Base-by-base conservation (phyloP, 305 asterid genomes). In the Coffea humblotiana region DNA sequence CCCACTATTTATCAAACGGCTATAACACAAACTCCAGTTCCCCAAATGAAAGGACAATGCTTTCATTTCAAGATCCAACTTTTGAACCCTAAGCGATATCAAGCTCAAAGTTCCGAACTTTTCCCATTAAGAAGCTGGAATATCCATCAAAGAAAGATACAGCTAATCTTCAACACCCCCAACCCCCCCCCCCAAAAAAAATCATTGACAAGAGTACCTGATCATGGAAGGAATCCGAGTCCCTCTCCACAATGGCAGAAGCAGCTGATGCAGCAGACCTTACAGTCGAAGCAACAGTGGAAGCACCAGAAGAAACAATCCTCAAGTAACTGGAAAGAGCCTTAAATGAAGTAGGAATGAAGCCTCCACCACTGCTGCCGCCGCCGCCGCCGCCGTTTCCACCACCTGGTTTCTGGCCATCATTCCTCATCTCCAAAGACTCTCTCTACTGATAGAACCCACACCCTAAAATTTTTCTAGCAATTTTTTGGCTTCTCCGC, bases 201-300 rank as follows among this genome's bases (percentile, higher is more conserved):
- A 35, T 71, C 13, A 52, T 48, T 21, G 21, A 19, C n/a, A 54
- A 27, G 63, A 13, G 72, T 64, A 96, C 99, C 97, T 90, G 97
- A 85, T 91, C 90, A 83, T 85, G 88, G 84, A 43, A 85, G 35
- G 90, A 80, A 29, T 94, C 93, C 10, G 70, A 82, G 23, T 94
- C 98, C 89, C 92, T 91, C 70, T 95, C 99, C 85, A 88, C 94
- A 63, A 89, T 85, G 40, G 94, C 91, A 1, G 97, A 90, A 82
- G 98, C 98, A 43, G 97, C 97, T 7, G 94, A 90, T 11, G 98
- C 98, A 52, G 96, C 98, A 75, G 98, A 95, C 90, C 90, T 89
- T 64, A 94, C 93, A 0, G 92, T 87, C 49, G 97, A 93, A 18
- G 99, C 98, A 72, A 94, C 98, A 3, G 92, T 78, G 1, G 96